Evolutionary conservation across 805 yeast species (phyloP), one percentile per base, ranked within the genome.

Genomic region (Sugiyamaella mastotermitis): DNA sequence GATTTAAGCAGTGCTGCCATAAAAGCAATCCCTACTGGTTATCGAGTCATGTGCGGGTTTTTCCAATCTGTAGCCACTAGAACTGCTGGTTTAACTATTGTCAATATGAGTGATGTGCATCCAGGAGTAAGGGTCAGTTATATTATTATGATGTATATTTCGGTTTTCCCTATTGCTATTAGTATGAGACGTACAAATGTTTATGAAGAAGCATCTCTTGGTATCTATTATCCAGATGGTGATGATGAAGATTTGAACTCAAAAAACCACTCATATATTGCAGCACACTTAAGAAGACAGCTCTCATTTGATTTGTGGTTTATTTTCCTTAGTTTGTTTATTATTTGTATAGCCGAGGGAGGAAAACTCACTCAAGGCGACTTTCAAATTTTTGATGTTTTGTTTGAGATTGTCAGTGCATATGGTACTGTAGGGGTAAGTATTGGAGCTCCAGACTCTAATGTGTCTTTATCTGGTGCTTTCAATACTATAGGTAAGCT

Each of bases 391-490:
- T 90, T 90, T 58, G 65, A 74, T 3, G 66, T 84, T 2, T 62
- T 92, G 52, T 92, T 90, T 61, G 98, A 92, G 55, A 78, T 87
- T 43, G 83, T 86, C 4, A 81, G 94, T 48, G 97, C 97, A 0
- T 94, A 92, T 61, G 97, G 97, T 58, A 88, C 96, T 0, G 97
- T 90, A 34, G 98, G 98, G 0, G 61, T 92, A 44, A 83, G 95
- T 3, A 60, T 87, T 38, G 98, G 98, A 0, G 87, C 78, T 48
- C 83, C 94, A 0, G 64, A 64, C 32, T 65, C 73, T 2, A 65
- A 72, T 44, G 68, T 86, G 5, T 84, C 97, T 1, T 74, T 92
- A 33, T 71, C 81, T 13, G 86, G 76, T 0, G 74, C 80, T 53
- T 85, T 90, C 56, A 72, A 74, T 15, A 69, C 71, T 0, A 52